These are phyloP conservation scores for Sarocladium oryzae DNA, from an alignment of 2,329 filamentous ascomycete genomes.

Conservation along the genomic window DNA sequence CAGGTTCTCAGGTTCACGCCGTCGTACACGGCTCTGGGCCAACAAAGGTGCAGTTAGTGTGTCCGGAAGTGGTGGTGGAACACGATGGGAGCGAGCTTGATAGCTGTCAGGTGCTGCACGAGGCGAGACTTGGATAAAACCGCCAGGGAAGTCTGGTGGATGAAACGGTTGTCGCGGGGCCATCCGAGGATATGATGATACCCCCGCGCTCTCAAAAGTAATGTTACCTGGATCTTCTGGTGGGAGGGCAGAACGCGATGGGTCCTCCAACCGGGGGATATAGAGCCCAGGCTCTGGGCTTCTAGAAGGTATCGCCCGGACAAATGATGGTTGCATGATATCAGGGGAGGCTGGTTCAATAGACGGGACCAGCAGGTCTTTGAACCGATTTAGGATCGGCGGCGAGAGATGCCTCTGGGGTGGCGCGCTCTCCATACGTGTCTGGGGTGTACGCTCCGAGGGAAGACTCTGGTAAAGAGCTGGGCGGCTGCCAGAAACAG, in stretches of 20 bases:
- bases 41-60: neutral
- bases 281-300: constrained; percentile 12
- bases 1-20: neutral
- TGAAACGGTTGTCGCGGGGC: neutral
- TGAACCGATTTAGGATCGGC: constrained; percentile 15
- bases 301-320: constrained; percentile 17
- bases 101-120: neutral
- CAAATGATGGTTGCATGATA: constrained; percentile 27
- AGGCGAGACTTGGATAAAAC: constrained; percentile 5
- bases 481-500: neutral
- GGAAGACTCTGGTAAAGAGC: neutral
- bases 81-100: neutral
- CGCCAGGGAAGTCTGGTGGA: neutral
- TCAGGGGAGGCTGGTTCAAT: constrained; percentile 37
- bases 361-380: constrained; percentile 40
- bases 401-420: neutral
- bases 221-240: neutral
- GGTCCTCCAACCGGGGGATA: neutral
- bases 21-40: neutral
- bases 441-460: neutral
- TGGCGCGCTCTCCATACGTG: neutral
- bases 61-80: neutral
- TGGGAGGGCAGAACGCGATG: neutral
- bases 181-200: neutral
- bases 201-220: neutral